These are phyloP conservation scores for Falciphora oryzae DNA, from an alignment of 2,329 filamentous ascomycete species.

Conservation along the genomic window DNA sequence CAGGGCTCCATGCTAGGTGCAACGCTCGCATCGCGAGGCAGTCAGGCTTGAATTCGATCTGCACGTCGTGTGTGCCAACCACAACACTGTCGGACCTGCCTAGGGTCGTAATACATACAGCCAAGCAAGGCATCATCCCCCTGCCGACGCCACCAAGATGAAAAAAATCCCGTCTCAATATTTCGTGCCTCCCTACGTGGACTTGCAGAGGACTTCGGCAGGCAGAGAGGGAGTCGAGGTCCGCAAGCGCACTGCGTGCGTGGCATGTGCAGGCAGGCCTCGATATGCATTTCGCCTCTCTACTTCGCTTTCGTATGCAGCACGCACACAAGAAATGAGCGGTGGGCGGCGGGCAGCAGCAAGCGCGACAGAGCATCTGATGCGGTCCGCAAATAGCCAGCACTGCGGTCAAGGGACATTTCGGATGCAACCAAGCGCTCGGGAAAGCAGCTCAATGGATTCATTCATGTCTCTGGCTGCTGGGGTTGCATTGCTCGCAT, in stretches of 20 bases:
- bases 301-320: background rate
- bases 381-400: background rate
- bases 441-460: background rate
- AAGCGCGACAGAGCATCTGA: background rate
- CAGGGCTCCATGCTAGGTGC: background rate
- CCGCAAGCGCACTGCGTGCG: too few relatives aligned
- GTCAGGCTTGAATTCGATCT: background rate
- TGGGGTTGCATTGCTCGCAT: background rate
- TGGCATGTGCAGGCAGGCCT: background rate
- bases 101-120: background rate
- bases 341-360: background rate
- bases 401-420: background rate
- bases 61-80: background rate
- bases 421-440: slow-evolving; percentile 1
- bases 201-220: too few relatives aligned
- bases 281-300: background rate
- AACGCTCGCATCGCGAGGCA: background rate
- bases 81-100: background rate
- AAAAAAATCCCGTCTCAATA: background rate
- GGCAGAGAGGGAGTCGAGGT: background rate
- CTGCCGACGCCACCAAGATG: background rate
- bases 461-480: background rate
- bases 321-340: background rate
- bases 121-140: background rate
- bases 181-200: background rate